These are phyloP conservation scores for Thuidium tamariscinum DNA, from an alignment of 225 moss, liverwort and hornwort genomes.

Conservation along the genomic window DNA sequence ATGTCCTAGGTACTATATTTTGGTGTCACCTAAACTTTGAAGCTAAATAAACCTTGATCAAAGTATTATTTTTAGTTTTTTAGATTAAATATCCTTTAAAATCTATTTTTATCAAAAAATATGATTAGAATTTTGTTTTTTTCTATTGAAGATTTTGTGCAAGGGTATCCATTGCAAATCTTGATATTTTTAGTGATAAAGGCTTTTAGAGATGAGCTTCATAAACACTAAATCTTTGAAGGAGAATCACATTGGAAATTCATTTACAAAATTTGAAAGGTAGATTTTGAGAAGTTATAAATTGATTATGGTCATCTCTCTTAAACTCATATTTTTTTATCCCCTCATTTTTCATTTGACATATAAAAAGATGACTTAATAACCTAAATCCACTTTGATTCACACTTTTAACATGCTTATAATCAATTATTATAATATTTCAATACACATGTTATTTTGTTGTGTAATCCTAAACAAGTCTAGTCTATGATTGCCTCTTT, in stretches of 20 bases:
- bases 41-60: too few relatives aligned
- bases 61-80: too few relatives aligned
- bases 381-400: neutral
- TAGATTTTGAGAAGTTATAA: neutral
- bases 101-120: too few relatives aligned
- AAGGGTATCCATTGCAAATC: neutral
- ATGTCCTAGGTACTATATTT: too few relatives aligned
- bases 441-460: neutral
- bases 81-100: too few relatives aligned
- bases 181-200: too few relatives aligned
- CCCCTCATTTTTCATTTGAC: neutral
- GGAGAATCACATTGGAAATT: neutral
- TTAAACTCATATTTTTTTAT: neutral
- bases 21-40: too few relatives aligned
- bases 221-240: neutral
- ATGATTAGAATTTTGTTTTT: too few relatives aligned
- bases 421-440: neutral
- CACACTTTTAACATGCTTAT: neutral
- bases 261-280: neutral
- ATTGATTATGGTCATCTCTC: neutral
- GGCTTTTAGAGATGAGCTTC: neutral
- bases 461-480: too few relatives aligned
- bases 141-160: too few relatives aligned
- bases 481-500: too few relatives aligned
- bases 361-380: neutral